Base-by-base conservation (phyloP, 768 basidiomycete genomes). In the Rhizopogon sp. region DNA sequence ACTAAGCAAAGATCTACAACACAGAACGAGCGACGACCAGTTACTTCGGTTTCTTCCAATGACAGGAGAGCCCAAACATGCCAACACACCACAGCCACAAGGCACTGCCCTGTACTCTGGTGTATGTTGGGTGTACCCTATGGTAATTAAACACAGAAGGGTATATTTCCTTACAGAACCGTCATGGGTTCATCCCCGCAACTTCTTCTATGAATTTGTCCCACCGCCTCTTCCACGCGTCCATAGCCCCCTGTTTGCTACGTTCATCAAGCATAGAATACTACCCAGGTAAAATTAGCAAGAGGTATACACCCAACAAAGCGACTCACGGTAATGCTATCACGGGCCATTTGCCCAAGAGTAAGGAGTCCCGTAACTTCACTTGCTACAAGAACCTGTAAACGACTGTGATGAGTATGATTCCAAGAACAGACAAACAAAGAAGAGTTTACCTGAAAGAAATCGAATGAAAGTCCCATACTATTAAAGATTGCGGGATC, bases 391-490 rank as follows among this genome's bases (percentile, higher is more conserved):
- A 88, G 66, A 35, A 87, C 83, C 79, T 81, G 54, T 41, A 52
- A 40, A 42, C 0, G 13, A 20, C 6, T 9, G 53, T 54, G 22
- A 22, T 41, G 13, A n/a, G 17, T 14, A 43, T 45, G 9, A 22
- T 39, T 22, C 20, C 49, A 40, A 29, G 8, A 39, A 28, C 3
- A n/a, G 44, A 43, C 7, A 57, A 25, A 56, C 17, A 35, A 52
- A 17, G 47, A 54, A 16, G 2, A 11, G 28, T 66, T 56, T 58
- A 81, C 85, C 71, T 90, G 88, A 68, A 77, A 90, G 67, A 82
- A 89, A 69, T 89, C 88, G 64, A 80, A 90, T 1, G 84, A 83
- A 6, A 90, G 72, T 0, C 87, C 87, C 80, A 85, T 81, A 60
- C 82, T 86, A 14, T 84, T 85, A 60, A 90, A 90, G 16, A 83